Evolutionary conservation across 352 stramenopile genomes (phyloP), one percentile per base, ranked within the genome.

Genomic region (Phytophthora pinifolia): DNA sequence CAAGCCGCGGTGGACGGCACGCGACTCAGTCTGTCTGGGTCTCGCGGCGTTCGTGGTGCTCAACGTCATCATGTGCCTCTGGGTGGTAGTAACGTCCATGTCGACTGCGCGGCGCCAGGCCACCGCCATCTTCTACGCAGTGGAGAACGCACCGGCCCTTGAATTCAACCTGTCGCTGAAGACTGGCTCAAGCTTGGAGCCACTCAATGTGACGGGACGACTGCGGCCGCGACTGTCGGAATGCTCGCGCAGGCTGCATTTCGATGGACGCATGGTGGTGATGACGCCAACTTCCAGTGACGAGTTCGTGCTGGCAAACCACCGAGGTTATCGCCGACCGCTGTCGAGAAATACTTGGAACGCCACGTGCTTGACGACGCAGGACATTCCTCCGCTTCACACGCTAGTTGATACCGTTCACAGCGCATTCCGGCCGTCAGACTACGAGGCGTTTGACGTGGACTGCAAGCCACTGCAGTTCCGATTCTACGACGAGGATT

Each of bases 301-400:
- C 33, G 38, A 67, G 45, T 45, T 72, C 9, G 52, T 73, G n/a
- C 49, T 84, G 18, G 47, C 15, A 10, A 65, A 79, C 46, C 71
- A 83, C 39, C 74, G 70, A 36, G 74, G 71, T 10, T 76, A 64
- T 18, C 65, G 62, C 6, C 48, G 36, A 12, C 9, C 41, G 33
- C n/a, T 54, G 7, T 14, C 46, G 22, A 32, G 14, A 52, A 56
- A 17, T 45, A 55, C 13, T 17, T 18, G 27, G 33, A 63, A 60
- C 29, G 39, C 38, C 46, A 70, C 46, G 14, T 84, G 74, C 49
- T 45, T 84, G 17, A 66, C 29, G 17, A 61, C 66, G 2, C 8
- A 34, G 32, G 68, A 79, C 12, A 36, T 84, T n/a, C 68, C 62
- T 15, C 74, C 71, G 39, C 61, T 84, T 30, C 63, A 79, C 39